These are phyloP conservation scores for Fraxinus sp. DNA, from an alignment of 305 asterid species.

Conservation along the genomic window DNA sequence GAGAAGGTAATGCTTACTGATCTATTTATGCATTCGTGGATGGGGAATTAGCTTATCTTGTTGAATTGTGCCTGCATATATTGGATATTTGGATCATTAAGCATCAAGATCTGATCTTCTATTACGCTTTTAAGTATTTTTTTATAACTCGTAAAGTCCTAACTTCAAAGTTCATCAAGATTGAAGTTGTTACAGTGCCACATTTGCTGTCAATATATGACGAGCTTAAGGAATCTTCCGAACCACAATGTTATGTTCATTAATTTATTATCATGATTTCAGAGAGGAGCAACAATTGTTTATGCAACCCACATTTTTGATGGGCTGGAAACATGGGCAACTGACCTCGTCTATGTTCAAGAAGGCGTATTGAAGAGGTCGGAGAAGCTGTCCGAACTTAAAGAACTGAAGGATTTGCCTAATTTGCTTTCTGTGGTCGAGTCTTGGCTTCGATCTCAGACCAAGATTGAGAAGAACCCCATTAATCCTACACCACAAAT, in stretches of 20 bases:
- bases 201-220: background rate
- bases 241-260: background rate
- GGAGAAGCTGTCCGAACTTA: slow-evolving; percentile 63
- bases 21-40: slow-evolving; percentile 11
- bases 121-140: background rate
- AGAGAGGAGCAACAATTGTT: slow-evolving; percentile 95
- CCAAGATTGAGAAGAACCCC: slow-evolving; percentile 67
- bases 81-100: background rate
- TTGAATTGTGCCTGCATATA: background rate
- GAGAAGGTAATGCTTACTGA: slow-evolving; percentile 58
- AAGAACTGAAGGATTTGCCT: slow-evolving; percentile 54
- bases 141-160: background rate
- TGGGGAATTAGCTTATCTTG: background rate
- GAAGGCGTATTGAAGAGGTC: slow-evolving; percentile 75
- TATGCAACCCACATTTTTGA: slow-evolving; percentile 98
- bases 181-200: background rate
- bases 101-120: background rate
- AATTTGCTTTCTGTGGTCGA: slow-evolving; percentile 93
- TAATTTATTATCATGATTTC: slow-evolving; percentile 19
- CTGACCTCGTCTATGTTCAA: slow-evolving; percentile 81
- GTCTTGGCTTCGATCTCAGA: slow-evolving; percentile 80
- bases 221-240: background rate
- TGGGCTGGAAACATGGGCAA: slow-evolving; percentile 97
- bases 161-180: background rate
- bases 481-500: slow-evolving; percentile 34